Conservation (phyloP, 306 rosid species). For the Gynostemma pentaphyllum region DNA sequence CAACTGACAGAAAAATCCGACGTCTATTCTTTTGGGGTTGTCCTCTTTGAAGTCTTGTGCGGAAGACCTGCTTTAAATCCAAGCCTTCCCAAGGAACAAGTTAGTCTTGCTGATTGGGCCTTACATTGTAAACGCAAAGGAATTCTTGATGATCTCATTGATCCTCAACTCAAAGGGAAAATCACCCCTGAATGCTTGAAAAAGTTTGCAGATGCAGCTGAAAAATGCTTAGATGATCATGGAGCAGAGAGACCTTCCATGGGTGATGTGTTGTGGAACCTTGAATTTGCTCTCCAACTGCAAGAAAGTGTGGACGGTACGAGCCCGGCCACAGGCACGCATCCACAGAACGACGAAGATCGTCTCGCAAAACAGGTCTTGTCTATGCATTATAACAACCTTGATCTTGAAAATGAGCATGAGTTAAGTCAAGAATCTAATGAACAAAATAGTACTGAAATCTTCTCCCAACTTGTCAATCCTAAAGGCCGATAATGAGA, state of each 20-base stretch:
- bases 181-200: conserved; percentile 35
- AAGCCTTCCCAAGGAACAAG: conserved; percentile 38
- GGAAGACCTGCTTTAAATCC: conserved; percentile 44
- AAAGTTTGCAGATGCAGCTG: conserved; percentile 39
- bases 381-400: conserved; percentile 32
- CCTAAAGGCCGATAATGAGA: conserved; percentile 26
- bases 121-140: conserved; percentile 34
- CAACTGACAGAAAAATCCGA: conserved; percentile 43
- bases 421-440: conserved; percentile 14
- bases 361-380: conserved; percentile 10
- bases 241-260: conserved; percentile 35
- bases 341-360: not conserved
- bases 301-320: conserved; percentile 25
- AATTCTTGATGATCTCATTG: conserved; percentile 28
- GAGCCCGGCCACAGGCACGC: conserved; percentile 1
- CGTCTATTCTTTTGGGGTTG: conserved; percentile 46
- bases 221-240: conserved; percentile 36
- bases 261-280: conserved; percentile 43
- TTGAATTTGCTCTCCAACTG: conserved; percentile 37
- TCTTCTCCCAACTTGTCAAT: conserved; percentile 40
- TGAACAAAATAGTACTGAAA: conserved; percentile 10
- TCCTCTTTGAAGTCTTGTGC: conserved; percentile 33
- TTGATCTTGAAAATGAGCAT: conserved; percentile 31
- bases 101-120: conserved; percentile 48
- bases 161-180: conserved; percentile 34